Evolutionary conservation across 202 grass and related monocot genomes (phyloP).

Genomic region (Zizania palustris): DNA sequence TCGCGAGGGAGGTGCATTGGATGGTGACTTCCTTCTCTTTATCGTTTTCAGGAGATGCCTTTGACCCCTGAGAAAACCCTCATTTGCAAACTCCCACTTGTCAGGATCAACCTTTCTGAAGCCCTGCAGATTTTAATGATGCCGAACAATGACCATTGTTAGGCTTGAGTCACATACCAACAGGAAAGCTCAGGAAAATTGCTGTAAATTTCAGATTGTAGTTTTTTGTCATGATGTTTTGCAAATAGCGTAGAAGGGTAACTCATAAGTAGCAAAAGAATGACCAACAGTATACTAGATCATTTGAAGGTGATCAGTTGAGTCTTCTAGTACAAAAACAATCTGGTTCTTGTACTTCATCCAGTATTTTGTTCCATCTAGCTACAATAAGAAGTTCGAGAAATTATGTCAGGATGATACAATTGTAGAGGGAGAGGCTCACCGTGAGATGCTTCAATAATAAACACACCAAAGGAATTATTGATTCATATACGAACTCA

Average conservation of each 20-base stretch:
- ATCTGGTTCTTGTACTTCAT: constrained; percentile 61
- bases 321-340: constrained; percentile 76
- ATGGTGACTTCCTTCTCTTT: constrained; percentile 69
- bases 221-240: constrained; percentile 19
- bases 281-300: constrained; percentile 49
- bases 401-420: constrained; percentile 54
- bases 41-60: constrained; percentile 80
- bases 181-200: not conserved
- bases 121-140: constrained; percentile 57
- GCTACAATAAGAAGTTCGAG: constrained; percentile 70
- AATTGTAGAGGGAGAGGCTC: constrained; percentile 11
- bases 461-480: constrained; percentile 26
- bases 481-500: constrained; percentile 18
- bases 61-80: constrained; percentile 80
- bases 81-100: constrained; percentile 93
- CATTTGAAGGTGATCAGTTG: constrained; percentile 56
- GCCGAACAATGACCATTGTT: constrained; percentile 11
- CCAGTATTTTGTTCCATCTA: constrained; percentile 69
- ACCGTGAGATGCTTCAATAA: constrained; percentile 36
- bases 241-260: constrained; percentile 22
- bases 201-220: constrained; percentile 8
- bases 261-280: constrained; percentile 36
- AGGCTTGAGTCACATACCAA: constrained; percentile 31
- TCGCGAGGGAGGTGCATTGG: constrained; percentile 30
- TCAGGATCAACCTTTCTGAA: constrained; percentile 93